Evolutionary conservation across 768 basidiomycete species (phyloP).

Genomic region (Epithele typhae): DNA sequence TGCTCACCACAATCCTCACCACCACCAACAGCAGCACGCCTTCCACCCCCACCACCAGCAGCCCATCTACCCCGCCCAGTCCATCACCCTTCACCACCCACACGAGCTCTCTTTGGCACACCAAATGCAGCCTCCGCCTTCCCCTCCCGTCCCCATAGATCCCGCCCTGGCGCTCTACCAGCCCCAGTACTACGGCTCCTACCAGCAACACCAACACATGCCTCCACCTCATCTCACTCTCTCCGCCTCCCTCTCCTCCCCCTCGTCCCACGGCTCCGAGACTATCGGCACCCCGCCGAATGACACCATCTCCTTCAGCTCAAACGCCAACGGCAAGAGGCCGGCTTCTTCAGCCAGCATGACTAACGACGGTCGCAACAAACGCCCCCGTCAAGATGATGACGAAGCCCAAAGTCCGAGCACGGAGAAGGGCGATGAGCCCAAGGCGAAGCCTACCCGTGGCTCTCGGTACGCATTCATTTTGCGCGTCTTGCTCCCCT

Average conservation of each 20-base stretch:
- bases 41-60: conserved; percentile 22
- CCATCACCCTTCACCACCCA: conserved; percentile 30
- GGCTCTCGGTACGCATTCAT: conserved; percentile 71
- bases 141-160: conserved; percentile 64
- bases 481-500: conserved; percentile 4
- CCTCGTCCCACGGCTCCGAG: conserved; percentile 78
- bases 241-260: conserved; percentile 63
- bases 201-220: conserved; percentile 43
- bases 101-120: conserved; percentile 40
- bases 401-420: conserved; percentile 41
- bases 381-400: conserved; percentile 52
- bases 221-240: conserved; percentile 52
- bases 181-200: conserved; percentile 44
- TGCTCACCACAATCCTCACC: conserved; percentile 23
- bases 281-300: conserved; percentile 69
- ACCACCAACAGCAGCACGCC: conserved; percentile 23
- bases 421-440: conserved; percentile 50
- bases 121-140: conserved; percentile 50
- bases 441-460: conserved; percentile 80
- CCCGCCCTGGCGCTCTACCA: conserved; percentile 43
- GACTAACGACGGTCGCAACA: conserved; percentile 48
- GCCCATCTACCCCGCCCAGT: conserved; percentile 24
- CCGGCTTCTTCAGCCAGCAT: conserved; percentile 47
- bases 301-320: conserved; percentile 45
- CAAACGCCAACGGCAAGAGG: conserved; percentile 60